Base-by-base conservation (phyloP, 2,329 filamentous ascomycete genomes). In the Blastomyces parvus region DNA sequence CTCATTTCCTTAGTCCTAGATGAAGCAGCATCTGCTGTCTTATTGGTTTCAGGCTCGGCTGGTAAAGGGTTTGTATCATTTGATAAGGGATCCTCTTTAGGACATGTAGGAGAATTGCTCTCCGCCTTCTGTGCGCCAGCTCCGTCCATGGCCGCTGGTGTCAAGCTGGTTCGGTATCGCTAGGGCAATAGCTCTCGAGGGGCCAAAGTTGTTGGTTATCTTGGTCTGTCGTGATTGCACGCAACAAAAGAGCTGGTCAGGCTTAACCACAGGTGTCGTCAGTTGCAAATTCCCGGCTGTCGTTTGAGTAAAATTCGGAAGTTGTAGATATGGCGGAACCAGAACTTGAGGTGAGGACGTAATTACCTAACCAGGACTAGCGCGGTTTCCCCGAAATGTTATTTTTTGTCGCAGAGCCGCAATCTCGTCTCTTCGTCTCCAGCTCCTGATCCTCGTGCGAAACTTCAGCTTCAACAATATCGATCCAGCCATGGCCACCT, bases 1-100 rank as follows among this genome's bases (percentile, higher is more conserved):
- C 86, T 80, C 63, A 91, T 86, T 62, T 92, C 60, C 36, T 85
- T 70, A 25, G 73, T 73, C 63, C 71, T 76, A 6, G 70, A 67
- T 25, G 71, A 67, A 60, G 69, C 68, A 59, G 63, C 25, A n/a
- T 62, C 27, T 13, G 64, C 48, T 59, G 62, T 42, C 19, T 66
- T 61, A 13, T 64, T 61, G 22, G 62, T 61, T 40, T 67, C 63
- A 30, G 64, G 65, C 57, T 64, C 36, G 9, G 63, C 64, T 19
- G 59, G 55, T 11, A 52, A 46, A 44, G 36, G 0, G 14, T 33
- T 36, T 11, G 52, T 30, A 22, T 13, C 17, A 30, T 36, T 40
- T 48, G 40, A 17, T 46, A 17, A 11, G 27, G 60, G 40, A 22
- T 52, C 25, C 14, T 61, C 59, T 40, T 40, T 22, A 7, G 36